Conservation (phyloP, 129 eudicot genomes). For the Artemisia annua region DNA sequence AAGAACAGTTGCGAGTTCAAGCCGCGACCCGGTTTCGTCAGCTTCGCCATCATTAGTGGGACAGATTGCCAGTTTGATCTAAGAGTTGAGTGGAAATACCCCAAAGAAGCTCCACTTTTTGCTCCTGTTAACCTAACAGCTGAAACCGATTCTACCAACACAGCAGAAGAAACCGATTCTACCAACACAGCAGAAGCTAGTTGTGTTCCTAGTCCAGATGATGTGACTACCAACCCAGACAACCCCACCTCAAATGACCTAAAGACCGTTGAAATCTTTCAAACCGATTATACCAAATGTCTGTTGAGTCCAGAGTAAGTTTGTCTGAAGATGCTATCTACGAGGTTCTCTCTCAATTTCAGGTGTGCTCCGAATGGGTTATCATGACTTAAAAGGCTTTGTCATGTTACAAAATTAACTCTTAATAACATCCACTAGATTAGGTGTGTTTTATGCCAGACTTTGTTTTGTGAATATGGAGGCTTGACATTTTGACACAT, state of each 20-base stretch:
- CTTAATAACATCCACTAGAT: constrained; percentile 22
- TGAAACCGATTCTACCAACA: constrained; percentile 48
- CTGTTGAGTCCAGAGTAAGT: constrained; percentile 59
- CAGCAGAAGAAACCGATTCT: no score
- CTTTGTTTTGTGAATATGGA: constrained; percentile 27
- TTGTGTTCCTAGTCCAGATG: constrained; percentile 44
- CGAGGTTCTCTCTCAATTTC: constrained; percentile 57
- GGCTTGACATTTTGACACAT: neutral
- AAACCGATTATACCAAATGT: constrained; percentile 40
- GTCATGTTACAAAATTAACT: constrained; percentile 14
- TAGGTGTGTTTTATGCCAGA: constrained; percentile 9
- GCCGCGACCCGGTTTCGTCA: no score
- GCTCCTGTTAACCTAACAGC: constrained; percentile 53
- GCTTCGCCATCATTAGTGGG: no score
- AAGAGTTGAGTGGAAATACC: no score
- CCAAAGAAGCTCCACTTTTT: constrained; percentile 30
- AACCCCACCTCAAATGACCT: constrained; percentile 47
- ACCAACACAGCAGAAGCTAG: constrained; percentile 49
- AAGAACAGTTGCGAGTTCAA: no score
- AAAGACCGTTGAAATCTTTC: constrained; percentile 35
- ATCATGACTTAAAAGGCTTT: constrained; percentile 3
- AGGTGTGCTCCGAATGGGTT: constrained; percentile 46
- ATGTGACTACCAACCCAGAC: constrained; percentile 34
- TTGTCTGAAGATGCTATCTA: constrained; percentile 65
- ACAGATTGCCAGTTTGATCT: no score